These are phyloP conservation scores for Meredithiella fracta DNA, from an alignment of 2,329 filamentous ascomycete genomes.

Conservation along the genomic window DNA sequence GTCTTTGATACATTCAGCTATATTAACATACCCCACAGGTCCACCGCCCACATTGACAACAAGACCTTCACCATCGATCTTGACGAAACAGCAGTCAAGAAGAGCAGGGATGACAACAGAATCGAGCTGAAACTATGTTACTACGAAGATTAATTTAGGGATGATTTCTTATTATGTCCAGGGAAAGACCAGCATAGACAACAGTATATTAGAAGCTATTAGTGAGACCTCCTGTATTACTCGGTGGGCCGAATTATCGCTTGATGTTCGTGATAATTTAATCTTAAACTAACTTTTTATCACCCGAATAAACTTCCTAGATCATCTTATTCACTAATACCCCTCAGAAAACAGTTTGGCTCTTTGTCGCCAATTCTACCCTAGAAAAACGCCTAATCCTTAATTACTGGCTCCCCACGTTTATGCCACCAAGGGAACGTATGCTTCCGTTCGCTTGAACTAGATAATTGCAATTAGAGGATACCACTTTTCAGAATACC, in stretches of 20 bases:
- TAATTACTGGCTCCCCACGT: constrained; percentile 40
- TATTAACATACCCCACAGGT: constrained; percentile 19
- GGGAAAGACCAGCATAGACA: constrained; percentile 43
- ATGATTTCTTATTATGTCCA: constrained; percentile 50
- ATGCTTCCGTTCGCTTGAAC: constrained; percentile 66
- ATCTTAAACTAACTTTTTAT: neutral
- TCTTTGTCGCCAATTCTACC: constrained; percentile 75
- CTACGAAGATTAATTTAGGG: constrained; percentile 51
- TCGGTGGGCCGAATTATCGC: neutral
- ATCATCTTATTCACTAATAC: constrained; percentile 72
- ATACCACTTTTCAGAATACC: neutral
- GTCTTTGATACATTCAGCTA: neutral
- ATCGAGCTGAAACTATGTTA: constrained; percentile 48
- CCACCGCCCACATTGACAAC: constrained; percentile 23
- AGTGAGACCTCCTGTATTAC: constrained; percentile 23
- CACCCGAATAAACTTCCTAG: constrained; percentile 47
- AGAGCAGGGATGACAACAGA: constrained; percentile 25
- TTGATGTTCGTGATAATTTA: neutral
- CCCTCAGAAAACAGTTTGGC: constrained; percentile 50
- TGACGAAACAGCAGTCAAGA: constrained; percentile 31
- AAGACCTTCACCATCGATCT: constrained; percentile 51
- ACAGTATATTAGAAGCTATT: constrained; percentile 58
- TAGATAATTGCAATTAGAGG: constrained; percentile 22
- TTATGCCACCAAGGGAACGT: constrained; percentile 76
- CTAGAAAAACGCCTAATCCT: constrained; percentile 28